phyloP scores from a whole-genome alignment of 176 grass and related monocot genomes.

The Oryza meyeriana region DNA sequence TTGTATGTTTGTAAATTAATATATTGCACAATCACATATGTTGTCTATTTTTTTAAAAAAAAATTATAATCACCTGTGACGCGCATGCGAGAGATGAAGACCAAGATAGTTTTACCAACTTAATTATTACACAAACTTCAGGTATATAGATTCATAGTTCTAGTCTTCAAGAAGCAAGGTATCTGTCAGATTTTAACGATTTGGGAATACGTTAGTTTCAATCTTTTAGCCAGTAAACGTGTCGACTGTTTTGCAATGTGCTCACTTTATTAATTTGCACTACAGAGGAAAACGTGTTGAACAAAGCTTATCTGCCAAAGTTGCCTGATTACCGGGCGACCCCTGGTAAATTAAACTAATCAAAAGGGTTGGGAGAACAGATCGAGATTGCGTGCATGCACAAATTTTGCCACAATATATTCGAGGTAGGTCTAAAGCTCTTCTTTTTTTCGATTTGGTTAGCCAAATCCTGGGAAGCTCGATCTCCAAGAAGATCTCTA shows the following conservation, averaged over 20 bases:
- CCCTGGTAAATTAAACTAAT: not conserved
- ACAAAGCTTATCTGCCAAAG: not conserved
- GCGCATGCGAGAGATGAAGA: not conserved
- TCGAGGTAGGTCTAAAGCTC: conserved; percentile 20
- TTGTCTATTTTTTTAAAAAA: not conserved
- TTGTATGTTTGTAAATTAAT: too few relatives aligned
- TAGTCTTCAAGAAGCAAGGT: not conserved
- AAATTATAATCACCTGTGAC: not conserved
- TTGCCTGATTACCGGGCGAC: not conserved
- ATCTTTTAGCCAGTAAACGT: not conserved
- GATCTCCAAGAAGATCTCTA: not conserved
- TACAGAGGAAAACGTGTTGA: not conserved
- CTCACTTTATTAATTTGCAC: not conserved
- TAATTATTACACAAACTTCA: not conserved
- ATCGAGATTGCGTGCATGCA: not conserved
- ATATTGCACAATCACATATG: too few relatives aligned
- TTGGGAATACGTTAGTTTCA: not conserved
- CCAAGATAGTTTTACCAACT: not conserved
- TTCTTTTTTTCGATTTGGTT: not conserved
- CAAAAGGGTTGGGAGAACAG: not conserved
- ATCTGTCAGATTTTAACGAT: not conserved
- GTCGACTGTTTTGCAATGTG: not conserved
- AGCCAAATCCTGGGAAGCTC: not conserved
- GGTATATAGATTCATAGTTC: not conserved
- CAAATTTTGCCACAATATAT: not conserved